Evolutionary conservation across 2,329 filamentous ascomycete species (phyloP).

Genomic region (Trichoderma semiorbis): DNA sequence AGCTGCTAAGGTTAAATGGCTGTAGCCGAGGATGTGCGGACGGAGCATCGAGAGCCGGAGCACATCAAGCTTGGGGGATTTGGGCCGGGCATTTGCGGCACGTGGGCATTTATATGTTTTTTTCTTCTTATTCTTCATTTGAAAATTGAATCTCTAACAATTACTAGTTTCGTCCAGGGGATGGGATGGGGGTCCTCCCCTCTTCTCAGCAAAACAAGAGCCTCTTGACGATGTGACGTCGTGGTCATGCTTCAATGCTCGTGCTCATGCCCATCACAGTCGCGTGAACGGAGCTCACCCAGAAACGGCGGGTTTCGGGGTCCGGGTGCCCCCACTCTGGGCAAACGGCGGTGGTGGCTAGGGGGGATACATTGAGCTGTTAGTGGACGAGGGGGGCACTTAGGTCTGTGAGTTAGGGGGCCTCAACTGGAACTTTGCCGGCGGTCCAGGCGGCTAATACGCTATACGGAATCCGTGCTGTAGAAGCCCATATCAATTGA

Average conservation of each 20-base stretch:
- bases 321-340: not conserved
- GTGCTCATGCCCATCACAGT: not conserved
- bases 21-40: slow-evolving; percentile 18
- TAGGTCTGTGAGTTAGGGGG: not conserved
- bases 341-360: not conserved
- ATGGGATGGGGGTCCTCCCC: too few relatives aligned
- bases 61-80: not conserved
- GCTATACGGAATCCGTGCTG: too few relatives aligned
- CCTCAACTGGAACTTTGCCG: not conserved
- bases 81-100: not conserved
- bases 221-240: not conserved
- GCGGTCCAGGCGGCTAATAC: not conserved
- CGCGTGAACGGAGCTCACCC: not conserved
- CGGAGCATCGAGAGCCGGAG: not conserved
- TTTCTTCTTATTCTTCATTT: not conserved
- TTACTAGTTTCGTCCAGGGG: too few relatives aligned
- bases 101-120: not conserved
- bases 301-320: not conserved
- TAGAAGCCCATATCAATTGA: too few relatives aligned
- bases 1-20: slow-evolving; percentile 18
- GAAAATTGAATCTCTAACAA: too few relatives aligned
- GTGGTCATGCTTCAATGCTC: not conserved
- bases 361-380: not conserved
- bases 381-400: not conserved
- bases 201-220: not conserved